Evolutionary conservation across 225 moss, liverwort and hornwort species (phyloP).

Genomic region (Sphagnum contortum): DNA sequence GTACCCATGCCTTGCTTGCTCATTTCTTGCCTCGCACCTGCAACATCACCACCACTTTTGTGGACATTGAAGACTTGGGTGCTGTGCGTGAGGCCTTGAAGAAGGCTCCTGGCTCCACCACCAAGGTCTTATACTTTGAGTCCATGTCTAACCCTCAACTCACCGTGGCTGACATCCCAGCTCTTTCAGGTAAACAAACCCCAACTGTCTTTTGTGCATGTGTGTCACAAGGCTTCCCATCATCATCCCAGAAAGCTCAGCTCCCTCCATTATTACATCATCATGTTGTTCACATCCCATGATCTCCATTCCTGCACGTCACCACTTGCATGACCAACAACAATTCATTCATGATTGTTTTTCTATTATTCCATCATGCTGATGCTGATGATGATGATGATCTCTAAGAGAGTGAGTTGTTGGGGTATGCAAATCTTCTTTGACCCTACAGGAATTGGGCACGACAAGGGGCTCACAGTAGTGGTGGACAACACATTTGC

Average conservation of each 20-base stretch:
- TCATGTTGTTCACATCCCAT: too few relatives aligned
- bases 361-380: too few relatives aligned
- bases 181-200: constrained; percentile 25
- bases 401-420: too few relatives aligned
- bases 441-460: constrained; percentile 29
- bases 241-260: neutral
- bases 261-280: too few relatives aligned
- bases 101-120: constrained; percentile 34
- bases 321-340: too few relatives aligned
- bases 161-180: constrained; percentile 48
- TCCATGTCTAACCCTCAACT: constrained; percentile 59
- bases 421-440: neutral
- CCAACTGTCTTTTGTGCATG: too few relatives aligned
- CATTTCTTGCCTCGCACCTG: constrained; percentile 51
- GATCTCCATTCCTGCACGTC: too few relatives aligned
- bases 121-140: constrained; percentile 56
- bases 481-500: constrained; percentile 65
- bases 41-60: constrained; percentile 48
- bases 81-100: constrained; percentile 5
- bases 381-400: too few relatives aligned
- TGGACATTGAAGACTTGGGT: constrained; percentile 30
- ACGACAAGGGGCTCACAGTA: constrained; percentile 28
- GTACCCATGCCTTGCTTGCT: constrained; percentile 45
- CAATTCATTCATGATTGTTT: too few relatives aligned
- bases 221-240: neutral